Base-by-base conservation (phyloP, 1,139 yeast genomes). In the Geotrichum candidum region DNA sequence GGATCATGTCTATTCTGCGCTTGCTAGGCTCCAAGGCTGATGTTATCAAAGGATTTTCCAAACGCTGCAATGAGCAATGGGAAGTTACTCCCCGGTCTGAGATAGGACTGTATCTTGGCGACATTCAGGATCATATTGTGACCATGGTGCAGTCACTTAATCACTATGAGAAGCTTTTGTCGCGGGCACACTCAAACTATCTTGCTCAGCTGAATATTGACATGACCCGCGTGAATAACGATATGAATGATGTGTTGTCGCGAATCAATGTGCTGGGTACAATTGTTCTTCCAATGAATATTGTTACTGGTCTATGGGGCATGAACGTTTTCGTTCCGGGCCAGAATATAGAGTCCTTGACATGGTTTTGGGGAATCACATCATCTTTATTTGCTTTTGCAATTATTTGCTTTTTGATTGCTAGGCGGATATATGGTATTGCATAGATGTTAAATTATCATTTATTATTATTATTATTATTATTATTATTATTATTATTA, bases 261-360 rank as follows among this genome's bases (percentile, higher is more conserved):
- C 90, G 92, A 72, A 90, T 94, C 62, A 90, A 98, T 6, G 87
- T 94, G 53, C 77, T 94, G 65, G 99, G 99, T 81, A 91, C 98
- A 0, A 89, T 94, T 64, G 96, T 94, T 9, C 78, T 94, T 64
- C 99, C 99, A 2, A 84, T 94, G 81, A 94, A 94, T 72, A 90
- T 94, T 62, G 87, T 94, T 29, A 94, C 99, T 0, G 99, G 99
- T 35, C 78, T 94, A 60, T 94, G 98, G 98, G 99, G 99, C 64
- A 94, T 94, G 99, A 94, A 94, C 77, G 96, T 96, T 67, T 68
- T 89, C 11, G 98, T 94, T 48, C 99, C 99, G 0, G 99, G 99
- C 0, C 98, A 92, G 72, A 87, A 82, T 35, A 67, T 70, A 18
- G 78, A 79, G 57, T 87, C 90, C 0, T 77, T 92, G 67, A 74